A percentile compares a stretch with the other conserved stretches of the same genome.
Evolutionary conservation across 202 grass and related monocot genomes (phyloP).

Genomic region (Dendrocalamus latiflorus): DNA sequence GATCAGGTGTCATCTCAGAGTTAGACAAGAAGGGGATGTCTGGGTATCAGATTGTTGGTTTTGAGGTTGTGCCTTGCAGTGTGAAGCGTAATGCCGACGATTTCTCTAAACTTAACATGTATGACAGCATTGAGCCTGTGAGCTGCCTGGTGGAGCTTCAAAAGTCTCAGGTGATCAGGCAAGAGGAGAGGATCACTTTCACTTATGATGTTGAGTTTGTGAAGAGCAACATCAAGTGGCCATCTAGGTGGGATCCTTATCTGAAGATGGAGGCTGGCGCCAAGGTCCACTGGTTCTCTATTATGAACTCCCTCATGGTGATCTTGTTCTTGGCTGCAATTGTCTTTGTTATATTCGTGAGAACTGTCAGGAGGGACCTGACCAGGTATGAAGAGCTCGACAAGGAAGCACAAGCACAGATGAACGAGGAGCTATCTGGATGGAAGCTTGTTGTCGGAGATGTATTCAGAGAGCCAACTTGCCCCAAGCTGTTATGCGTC

Average conservation of each 20-base stretch:
- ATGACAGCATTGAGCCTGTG: constrained; percentile 66
- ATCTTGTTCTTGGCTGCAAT: constrained; percentile 90
- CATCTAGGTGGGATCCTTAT: constrained; percentile 92
- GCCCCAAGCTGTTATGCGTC: constrained; percentile 64
- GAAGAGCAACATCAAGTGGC: constrained; percentile 90
- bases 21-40: constrained; percentile 61
- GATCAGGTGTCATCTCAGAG: constrained; percentile 57
- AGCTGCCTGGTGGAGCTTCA: constrained; percentile 55
- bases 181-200: constrained; percentile 69
- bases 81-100: constrained; percentile 46
- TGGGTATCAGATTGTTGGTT: constrained; percentile 94
- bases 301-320: constrained; percentile 95
- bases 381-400: constrained; percentile 83
- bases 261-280: constrained; percentile 87
- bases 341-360: constrained; percentile 92
- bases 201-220: constrained; percentile 85
- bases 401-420: constrained; percentile 86
- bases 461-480: constrained; percentile 83
- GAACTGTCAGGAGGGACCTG: constrained; percentile 87
- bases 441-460: constrained; percentile 96
- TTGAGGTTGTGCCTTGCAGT: constrained; percentile 86
- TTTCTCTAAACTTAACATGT: constrained; percentile 74
- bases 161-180: constrained; percentile 64
- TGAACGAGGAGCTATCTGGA: constrained; percentile 88
- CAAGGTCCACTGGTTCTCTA: constrained; percentile 94